Percentiles rank a stretch among this genome's conserved stretches.
Evolutionary conservation across 768 basidiomycete genomes (phyloP).

Genomic region (Tylopilus vinaceipallidus): DNA sequence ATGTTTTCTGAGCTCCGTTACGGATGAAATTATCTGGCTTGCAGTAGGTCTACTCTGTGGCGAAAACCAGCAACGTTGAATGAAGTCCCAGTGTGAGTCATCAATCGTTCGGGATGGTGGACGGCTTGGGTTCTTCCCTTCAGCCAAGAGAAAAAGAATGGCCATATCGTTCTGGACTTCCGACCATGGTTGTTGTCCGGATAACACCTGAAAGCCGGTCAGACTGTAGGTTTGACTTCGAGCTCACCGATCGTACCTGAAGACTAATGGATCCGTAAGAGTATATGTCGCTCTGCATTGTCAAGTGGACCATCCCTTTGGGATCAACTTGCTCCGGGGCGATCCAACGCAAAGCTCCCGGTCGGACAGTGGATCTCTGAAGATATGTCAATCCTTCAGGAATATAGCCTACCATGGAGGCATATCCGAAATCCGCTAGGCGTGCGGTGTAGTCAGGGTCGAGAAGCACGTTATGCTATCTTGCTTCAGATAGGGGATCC

Average conservation of each 20-base stretch:
- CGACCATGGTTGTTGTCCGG: no score
- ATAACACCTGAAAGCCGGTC: no score
- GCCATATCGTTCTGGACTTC: no score
- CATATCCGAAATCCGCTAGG: slow-evolving; percentile 43
- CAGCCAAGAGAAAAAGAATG: no score
- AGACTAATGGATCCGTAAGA: slow-evolving; percentile 31
- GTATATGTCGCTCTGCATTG: slow-evolving; percentile 15
- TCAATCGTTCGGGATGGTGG: no score
- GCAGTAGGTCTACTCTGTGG: no score
- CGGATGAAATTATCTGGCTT: no score
- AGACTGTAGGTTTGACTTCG: no score
- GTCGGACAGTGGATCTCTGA: slow-evolving; percentile 25
- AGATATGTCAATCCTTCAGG: slow-evolving; percentile 5
- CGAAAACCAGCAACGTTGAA: no score
- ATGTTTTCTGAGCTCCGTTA: no score
- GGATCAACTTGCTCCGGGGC: slow-evolving; percentile 34
- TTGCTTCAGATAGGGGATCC: background rate
- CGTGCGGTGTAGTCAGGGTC: slow-evolving; percentile 29
- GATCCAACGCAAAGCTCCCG: slow-evolving; percentile 40
- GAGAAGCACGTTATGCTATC: slow-evolving; percentile 20
- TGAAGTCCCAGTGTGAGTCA: no score
- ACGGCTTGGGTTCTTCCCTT: no score
- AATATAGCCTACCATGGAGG: slow-evolving; percentile 23
- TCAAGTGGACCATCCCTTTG: background rate
- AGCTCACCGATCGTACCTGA: slow-evolving; percentile 14